Evolutionary conservation across 1,139 yeast genomes (phyloP).

Genomic region (Yamadazyma spencermartinsiae): DNA sequence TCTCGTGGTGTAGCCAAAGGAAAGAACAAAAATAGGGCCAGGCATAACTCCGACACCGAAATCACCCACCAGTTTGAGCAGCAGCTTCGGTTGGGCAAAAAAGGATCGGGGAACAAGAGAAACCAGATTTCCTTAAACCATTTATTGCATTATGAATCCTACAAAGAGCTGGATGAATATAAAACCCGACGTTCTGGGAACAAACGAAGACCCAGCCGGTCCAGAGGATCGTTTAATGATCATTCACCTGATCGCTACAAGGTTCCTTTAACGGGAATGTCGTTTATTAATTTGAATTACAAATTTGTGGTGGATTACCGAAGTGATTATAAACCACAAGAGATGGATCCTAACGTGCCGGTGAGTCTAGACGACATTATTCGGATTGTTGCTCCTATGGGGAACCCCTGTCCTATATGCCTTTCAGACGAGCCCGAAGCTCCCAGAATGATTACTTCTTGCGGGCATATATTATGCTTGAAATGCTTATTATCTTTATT

Average conservation of each 20-base stretch:
- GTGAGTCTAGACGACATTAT: conserved; percentile 62
- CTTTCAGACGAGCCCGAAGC: conserved; percentile 81
- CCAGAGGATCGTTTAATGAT: conserved; percentile 13
- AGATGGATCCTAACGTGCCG: conserved; percentile 73
- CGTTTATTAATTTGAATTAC: conserved; percentile 82
- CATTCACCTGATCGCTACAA: conserved; percentile 15
- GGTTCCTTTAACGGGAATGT: conserved; percentile 59
- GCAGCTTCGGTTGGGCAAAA: conserved; percentile 11
- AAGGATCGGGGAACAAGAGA: conserved; percentile 32
- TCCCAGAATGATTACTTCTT: conserved; percentile 84
- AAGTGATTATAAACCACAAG: conserved; percentile 56
- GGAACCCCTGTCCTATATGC: conserved; percentile 90
- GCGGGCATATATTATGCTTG: conserved; percentile 91
- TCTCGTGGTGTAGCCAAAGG: background rate
- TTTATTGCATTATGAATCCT: conserved; percentile 60
- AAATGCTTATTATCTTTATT: conserved; percentile 76
- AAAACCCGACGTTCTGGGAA: conserved; percentile 21
- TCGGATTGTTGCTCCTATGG: conserved; percentile 71
- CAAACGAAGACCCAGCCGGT: conserved; percentile 18
- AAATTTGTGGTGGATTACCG: conserved; percentile 73
- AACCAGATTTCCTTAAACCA: conserved; percentile 65
- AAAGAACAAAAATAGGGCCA: background rate
- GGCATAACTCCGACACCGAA: background rate
- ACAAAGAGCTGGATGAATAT: conserved; percentile 50
- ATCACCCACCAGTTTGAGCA: background rate